Base-by-base conservation (phyloP, 2,329 filamentous ascomycete species). In the Calonectria hawksworthii region DNA sequence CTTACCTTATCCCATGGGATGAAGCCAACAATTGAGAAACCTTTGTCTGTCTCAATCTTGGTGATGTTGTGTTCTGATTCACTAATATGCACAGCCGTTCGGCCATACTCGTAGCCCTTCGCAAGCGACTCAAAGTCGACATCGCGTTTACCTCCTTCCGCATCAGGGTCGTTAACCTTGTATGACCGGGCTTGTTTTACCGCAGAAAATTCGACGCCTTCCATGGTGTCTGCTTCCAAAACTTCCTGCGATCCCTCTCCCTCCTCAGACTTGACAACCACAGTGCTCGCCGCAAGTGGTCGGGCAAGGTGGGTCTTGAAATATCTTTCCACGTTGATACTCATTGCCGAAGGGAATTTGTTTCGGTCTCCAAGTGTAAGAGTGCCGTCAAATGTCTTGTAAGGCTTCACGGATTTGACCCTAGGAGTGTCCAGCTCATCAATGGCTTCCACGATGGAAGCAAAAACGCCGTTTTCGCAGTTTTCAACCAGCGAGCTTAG, bases 41-140 rank as follows among this genome's bases (percentile, higher is more conserved):
- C 90, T 73, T 94, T 93, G 13, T 87, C 85, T 0, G 95, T 97
- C 80, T 98, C 93, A 41, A 98, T 89, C 77, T 94, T 96, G n/a
- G 95, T 98, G 72, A 98, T 92, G 78, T 96, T 95, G 83, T 94
- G 91, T 80, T 99, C 96, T 0, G 94, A 94, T 79, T 96, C 93
- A 77, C 92, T 95, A 78, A 99, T 98, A 78, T 94, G 93, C 1
- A 99, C 96, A 3, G 95, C 95, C 0, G 96, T 98, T 72, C 96
- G 91, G 59, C 97, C 97, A 83, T 99, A 99, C 81, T 95, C 93
- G 81, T 96, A 99, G 0, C 97, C 97, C 83, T 96, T 98, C n/a
- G 95, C 95, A 47, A 99, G 89, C 21, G 95, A 92, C 18, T 98
- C 96, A 73, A 92, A 92, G 34, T 94, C 92, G 32, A 99, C 93